Conservation (phyloP, 163 green algal genomes). For the Trebouxia gelatinosa region DNA sequence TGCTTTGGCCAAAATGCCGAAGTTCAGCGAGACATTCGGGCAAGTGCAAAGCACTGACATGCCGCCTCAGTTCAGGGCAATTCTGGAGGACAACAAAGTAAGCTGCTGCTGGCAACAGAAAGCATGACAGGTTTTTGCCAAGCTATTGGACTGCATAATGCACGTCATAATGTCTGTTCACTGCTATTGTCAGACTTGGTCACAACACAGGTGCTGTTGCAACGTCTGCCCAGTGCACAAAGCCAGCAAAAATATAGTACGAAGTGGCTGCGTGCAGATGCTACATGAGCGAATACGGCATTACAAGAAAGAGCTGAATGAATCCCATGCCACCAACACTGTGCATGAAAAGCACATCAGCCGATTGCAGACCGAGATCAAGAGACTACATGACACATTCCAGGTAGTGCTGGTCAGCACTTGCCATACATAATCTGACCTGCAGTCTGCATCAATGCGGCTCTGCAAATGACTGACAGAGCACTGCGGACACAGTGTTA, state of each 20-base stretch:
- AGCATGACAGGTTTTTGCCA: no score
- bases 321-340: constrained; percentile 24
- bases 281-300: constrained; percentile 33
- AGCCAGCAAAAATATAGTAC: neutral
- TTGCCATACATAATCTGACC: no score
- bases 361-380: constrained; percentile 31
- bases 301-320: constrained; percentile 25
- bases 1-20: constrained; percentile 9
- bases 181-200: neutral
- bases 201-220: no score
- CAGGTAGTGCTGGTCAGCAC: no score
- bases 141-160: no score
- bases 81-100: constrained; percentile 41
- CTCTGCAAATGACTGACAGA: no score
- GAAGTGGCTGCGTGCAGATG: constrained; percentile 24
- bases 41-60: constrained; percentile 30
- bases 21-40: constrained; percentile 28
- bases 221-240: no score
- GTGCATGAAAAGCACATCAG: constrained; percentile 15
- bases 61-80: constrained; percentile 27
- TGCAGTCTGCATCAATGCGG: no score
- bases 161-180: neutral
- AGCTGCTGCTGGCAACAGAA: constrained; percentile 7
- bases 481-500: no score
- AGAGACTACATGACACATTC: constrained; percentile 14